Conservation (phyloP, 306 rosid genomes). For the Cajanus cajan region DNA sequence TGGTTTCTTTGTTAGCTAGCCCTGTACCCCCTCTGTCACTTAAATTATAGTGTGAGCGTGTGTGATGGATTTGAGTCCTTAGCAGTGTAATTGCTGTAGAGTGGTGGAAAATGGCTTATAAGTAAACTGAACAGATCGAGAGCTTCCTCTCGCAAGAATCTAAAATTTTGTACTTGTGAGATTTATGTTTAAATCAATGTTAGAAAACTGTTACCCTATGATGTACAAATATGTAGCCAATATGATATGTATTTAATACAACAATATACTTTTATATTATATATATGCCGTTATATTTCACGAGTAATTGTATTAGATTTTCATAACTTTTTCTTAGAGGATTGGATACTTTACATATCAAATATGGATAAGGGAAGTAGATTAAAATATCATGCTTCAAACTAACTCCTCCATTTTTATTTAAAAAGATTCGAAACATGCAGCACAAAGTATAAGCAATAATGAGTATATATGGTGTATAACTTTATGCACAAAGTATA, state of each 20-base stretch:
- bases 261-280: too few relatives aligned
- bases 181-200: not conserved
- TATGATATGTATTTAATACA: too few relatives aligned
- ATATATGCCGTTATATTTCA: too few relatives aligned
- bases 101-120: not conserved
- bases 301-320: too few relatives aligned
- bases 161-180: not conserved
- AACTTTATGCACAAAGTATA: constrained; percentile 6
- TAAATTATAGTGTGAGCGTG: not conserved
- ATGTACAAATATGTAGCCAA: too few relatives aligned
- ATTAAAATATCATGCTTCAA: too few relatives aligned
- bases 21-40: not conserved
- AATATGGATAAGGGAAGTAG: too few relatives aligned
- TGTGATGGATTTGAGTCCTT: not conserved
- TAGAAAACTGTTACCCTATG: not conserved
- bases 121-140: not conserved
- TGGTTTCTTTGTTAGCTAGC: constrained; percentile 1
- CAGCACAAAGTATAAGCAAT: not conserved
- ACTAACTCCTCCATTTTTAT: not conserved
- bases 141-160: not conserved
- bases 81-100: not conserved
- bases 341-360: too few relatives aligned
- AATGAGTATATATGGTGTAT: not conserved
- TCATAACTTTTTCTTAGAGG: too few relatives aligned
- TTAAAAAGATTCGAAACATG: not conserved